Base-by-base conservation (phyloP, 2,329 filamentous ascomycete genomes). In the Fusarium sp. region DNA sequence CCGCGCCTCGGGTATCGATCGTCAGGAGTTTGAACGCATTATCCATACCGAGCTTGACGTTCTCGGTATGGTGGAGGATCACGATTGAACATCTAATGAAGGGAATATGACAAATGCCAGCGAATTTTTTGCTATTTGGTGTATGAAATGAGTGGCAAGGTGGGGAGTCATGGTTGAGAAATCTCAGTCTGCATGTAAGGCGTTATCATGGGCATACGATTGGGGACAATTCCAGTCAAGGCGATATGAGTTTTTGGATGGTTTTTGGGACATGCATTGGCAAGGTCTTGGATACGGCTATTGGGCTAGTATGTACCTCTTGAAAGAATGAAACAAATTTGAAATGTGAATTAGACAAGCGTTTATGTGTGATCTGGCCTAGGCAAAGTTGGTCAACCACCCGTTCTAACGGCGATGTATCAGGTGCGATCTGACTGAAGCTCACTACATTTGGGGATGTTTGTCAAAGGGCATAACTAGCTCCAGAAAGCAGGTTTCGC, bases 21-120 rank as follows among this genome's bases (percentile, higher is more conserved):
- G 91, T 52, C 89, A 90, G 37, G 94, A 96, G 80, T 97, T 96
- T 82, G 92, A 93, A 81, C 86, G 89, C 61, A 86, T 95, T 70
- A 89, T 96, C 14, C 88, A 87, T 81, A 91, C 89, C 25, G 94
- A 96, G 83, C 83, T 96, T 67, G 92, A 94, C 66, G 87, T 93
- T 73, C 82, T 96, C 75, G 87, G 87, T 27, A 85, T 95, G 84
- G 87, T 95, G 80, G 93, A 95, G 79, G 88, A 91, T n/a, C 80
- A 84, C 18, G 80, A 83, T 20, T 81, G 67, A 78, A 62, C 35
- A 58, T 39, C 34, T 27, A 41, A 35, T 37, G 60, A 41, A 32
- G 43, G 32, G 25, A 25, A 25, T 37, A 50, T 18, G 11, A 35
- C n/a, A 7, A 18, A 59, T 54, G 13, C 43, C 35, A 25, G 25